Evolutionary conservation across 352 stramenopile species (phyloP).

Genomic region (Phytophthora pini): DNA sequence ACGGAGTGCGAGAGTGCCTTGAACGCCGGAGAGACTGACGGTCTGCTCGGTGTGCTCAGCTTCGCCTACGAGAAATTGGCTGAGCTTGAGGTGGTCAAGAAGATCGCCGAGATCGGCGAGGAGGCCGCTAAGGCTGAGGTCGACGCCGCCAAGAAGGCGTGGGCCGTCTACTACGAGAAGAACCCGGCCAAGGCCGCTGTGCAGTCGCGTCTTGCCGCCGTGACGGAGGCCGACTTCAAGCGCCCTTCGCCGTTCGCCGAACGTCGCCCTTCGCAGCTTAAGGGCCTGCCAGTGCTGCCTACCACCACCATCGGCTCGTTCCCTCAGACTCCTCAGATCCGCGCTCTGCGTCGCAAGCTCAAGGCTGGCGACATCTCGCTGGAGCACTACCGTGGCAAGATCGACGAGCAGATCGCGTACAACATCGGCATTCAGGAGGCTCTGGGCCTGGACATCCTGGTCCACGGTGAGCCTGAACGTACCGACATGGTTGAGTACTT

Average conservation of each 20-base stretch:
- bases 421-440: constrained; percentile 93
- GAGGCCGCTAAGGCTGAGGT: constrained; percentile 57
- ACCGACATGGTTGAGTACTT: constrained; percentile 98
- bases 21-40: constrained; percentile 76
- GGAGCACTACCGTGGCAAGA: constrained; percentile 82
- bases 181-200: constrained; percentile 78
- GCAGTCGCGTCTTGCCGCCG: constrained; percentile 57
- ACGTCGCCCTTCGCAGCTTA: constrained; percentile 74
- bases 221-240: constrained; percentile 81
- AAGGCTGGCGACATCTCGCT: constrained; percentile 84
- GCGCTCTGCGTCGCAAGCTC: constrained; percentile 76
- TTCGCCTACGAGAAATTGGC: constrained; percentile 92
- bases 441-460: constrained; percentile 92
- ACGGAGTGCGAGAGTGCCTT: constrained; percentile 74
- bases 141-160: constrained; percentile 67
- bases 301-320: constrained; percentile 96
- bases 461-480: constrained; percentile 93
- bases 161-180: constrained; percentile 83
- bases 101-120: constrained; percentile 65
- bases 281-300: constrained; percentile 80
- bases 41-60: constrained; percentile 77
- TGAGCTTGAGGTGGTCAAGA: constrained; percentile 88
- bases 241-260: constrained; percentile 83
- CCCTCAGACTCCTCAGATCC: constrained; percentile 93
- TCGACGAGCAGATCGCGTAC: constrained; percentile 93